Evolutionary conservation across 495 filamentous ascomycete species (phyloP).

Genomic region (Parathielavia hyrcaniae): DNA sequence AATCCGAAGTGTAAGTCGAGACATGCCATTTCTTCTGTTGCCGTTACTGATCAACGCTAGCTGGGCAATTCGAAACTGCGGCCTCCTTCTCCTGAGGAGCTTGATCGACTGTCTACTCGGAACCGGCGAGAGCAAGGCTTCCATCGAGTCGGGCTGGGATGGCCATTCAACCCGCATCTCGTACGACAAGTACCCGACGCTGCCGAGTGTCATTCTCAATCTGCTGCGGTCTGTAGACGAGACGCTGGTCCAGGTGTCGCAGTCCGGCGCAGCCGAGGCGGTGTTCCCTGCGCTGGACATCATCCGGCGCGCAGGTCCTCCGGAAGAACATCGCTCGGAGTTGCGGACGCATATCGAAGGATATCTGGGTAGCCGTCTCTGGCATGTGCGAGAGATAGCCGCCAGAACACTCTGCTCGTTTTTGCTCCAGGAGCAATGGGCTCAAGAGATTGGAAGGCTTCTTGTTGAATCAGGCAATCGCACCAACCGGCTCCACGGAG

Average conservation of each 20-base stretch:
- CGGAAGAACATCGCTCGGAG: constrained; percentile 39
- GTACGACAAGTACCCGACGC: constrained; percentile 65
- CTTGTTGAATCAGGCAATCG: constrained; percentile 30
- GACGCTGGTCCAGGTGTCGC: constrained; percentile 28
- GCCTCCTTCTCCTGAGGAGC: constrained; percentile 79
- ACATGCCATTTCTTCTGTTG: neutral
- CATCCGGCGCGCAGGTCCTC: constrained; percentile 57
- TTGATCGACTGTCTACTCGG: constrained; percentile 71
- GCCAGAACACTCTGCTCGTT: constrained; percentile 72
- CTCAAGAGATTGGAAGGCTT: constrained; percentile 44
- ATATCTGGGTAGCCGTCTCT: constrained; percentile 66
- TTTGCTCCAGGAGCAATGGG: constrained; percentile 48
- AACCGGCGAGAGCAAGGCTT: constrained; percentile 50
- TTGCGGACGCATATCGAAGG: constrained; percentile 46
- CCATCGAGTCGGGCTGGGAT: constrained; percentile 47
- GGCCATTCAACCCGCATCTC: constrained; percentile 48
- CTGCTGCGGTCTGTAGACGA: constrained; percentile 51
- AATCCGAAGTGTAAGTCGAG: constrained; percentile 54
- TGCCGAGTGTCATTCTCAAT: constrained; percentile 60
- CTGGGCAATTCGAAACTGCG: constrained; percentile 92
- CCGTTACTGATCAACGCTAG: constrained; percentile 37
- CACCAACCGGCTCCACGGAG: constrained; percentile 53
- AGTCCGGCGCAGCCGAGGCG: constrained; percentile 52
- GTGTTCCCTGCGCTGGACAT: constrained; percentile 87
- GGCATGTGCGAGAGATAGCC: constrained; percentile 87